Base-by-base conservation (phyloP, 1,284 basidiomycete species). In the Sporisorium graminicola region DNA sequence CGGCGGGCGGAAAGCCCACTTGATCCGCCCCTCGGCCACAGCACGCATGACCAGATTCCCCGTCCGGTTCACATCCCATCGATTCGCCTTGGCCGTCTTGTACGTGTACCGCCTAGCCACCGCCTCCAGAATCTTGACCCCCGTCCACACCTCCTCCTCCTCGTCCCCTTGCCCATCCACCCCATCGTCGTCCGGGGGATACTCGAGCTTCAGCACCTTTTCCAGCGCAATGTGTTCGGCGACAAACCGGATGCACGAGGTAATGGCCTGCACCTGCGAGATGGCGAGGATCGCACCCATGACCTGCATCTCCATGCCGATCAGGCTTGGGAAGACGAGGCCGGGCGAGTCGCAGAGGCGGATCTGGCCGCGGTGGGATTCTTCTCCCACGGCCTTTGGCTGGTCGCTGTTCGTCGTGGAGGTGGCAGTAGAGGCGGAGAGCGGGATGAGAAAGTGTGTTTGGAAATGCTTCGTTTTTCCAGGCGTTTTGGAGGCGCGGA, bases 381-480 rank as follows among this genome's bases (percentile, higher is more conserved):
- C 74, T 47, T 74, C 71, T 6, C 71, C 67, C 7, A 74, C 87
- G 47, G 57, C 69, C 60, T 59, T 67, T 3, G 50, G 37, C 33
- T 77, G 91, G 89, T 93, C 0, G 93, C 93, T 12, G 1, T 20
- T n/a, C 26, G 77, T 93, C 94, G 85, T 94, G 93, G n/a, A n/a
- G n/a, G 27, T 93, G 92, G 33, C 95, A 5, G 65, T 47, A 16
- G 44, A 31, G 27, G 89, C 53, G 92, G 91, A 66, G 95, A 91
- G 1, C 88, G 87, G 46, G 91, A 93, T 92, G 92, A 95, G 85
- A 92, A 95, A 53, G 94, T 89, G 74, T 0, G 94, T 95, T 86
- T 96, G 94, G 84, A 94, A 95, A 83, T 95, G 94, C 86, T 95
- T 96, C 2, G 94, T 96, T 89, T 97, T 97, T 65, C 95, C 95